These are phyloP conservation scores for Fusarium aywerte DNA, from an alignment of 2,329 filamentous ascomycete species.

Conservation along the genomic window DNA sequence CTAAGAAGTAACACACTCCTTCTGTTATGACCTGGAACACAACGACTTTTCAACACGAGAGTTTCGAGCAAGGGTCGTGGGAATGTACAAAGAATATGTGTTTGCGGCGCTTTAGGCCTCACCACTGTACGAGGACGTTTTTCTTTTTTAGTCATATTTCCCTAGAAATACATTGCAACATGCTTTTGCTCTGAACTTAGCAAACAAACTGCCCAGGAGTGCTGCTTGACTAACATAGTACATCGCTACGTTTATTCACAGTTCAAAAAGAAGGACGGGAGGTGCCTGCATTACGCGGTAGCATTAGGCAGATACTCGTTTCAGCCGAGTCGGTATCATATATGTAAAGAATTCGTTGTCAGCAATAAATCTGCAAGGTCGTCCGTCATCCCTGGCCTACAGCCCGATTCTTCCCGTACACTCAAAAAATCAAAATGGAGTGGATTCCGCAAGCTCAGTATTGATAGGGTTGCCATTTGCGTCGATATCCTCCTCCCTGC, in stretches of 20 bases:
- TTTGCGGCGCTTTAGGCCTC: slow-evolving; percentile 42
- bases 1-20: slow-evolving; percentile 1
- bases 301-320: neutral
- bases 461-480: slow-evolving; percentile 53
- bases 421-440: slow-evolving; percentile 4
- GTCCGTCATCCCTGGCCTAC: neutral
- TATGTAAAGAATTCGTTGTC: neutral
- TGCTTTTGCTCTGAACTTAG: slow-evolving; percentile 7
- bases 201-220: neutral
- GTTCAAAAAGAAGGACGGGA: neutral
- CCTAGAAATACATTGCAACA: slow-evolving; percentile 36
- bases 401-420: neutral
- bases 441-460: slow-evolving; percentile 45
- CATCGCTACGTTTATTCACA: neutral
- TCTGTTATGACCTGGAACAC: neutral
- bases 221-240: neutral
- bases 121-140: slow-evolving; percentile 39
- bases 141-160: slow-evolving; percentile 41
- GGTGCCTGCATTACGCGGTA: neutral
- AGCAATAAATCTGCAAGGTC: neutral
- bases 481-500: slow-evolving; percentile 60
- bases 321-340: neutral
- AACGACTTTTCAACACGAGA: neutral
- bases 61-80: slow-evolving; percentile 14
- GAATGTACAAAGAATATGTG: slow-evolving; percentile 41